A percentile compares a stretch with the other conserved stretches of the same genome.
These are phyloP conservation scores for Pythium brachiatum DNA, from an alignment of 352 stramenopile genomes.

Conservation along the genomic window DNA sequence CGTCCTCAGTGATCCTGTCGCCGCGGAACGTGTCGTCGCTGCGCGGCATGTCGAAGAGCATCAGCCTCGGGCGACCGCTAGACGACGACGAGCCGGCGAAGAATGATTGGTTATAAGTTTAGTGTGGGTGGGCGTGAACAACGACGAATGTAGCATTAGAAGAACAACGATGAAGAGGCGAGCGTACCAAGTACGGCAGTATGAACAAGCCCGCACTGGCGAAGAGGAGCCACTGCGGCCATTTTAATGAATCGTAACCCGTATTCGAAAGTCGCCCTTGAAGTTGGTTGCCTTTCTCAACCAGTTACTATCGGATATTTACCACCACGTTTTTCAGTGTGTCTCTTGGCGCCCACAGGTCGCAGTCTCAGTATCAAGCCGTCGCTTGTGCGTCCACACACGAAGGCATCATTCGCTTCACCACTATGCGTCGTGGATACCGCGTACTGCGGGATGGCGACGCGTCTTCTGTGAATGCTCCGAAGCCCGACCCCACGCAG, in stretches of 20 bases:
- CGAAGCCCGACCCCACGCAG: background rate
- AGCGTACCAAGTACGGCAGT: constrained; percentile 5
- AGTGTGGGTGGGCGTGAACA: constrained; percentile 11
- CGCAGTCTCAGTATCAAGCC: background rate
- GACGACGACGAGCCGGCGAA: constrained; percentile 65
- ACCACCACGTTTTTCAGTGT: too few species aligned
- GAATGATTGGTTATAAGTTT: constrained; percentile 76
- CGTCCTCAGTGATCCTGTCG: constrained; percentile 51
- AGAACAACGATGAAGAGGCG: constrained; percentile 12
- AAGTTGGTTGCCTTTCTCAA: background rate
- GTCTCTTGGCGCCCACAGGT: background rate
- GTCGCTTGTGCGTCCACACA: background rate
- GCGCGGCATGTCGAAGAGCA: constrained; percentile 68
- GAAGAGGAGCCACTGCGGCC: constrained; percentile 14
- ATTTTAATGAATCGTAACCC: constrained; percentile 25
- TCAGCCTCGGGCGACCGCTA: constrained; percentile 51
- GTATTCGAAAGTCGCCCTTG: constrained; percentile 10
- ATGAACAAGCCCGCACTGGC: constrained; percentile 25
- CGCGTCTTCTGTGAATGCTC: background rate
- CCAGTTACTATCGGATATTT: too few species aligned
- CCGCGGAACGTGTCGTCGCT: constrained; percentile 36
- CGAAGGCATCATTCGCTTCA: background rate
- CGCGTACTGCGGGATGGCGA: constrained; percentile 11
- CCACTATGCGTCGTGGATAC: constrained; percentile 16
- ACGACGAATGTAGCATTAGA: constrained; percentile 28